Percentiles rank a stretch among this genome's conserved stretches.
Evolutionary conservation across 192 early-diverging fungal species (phyloP).

Genomic region (Radiomyces spectabilis): DNA sequence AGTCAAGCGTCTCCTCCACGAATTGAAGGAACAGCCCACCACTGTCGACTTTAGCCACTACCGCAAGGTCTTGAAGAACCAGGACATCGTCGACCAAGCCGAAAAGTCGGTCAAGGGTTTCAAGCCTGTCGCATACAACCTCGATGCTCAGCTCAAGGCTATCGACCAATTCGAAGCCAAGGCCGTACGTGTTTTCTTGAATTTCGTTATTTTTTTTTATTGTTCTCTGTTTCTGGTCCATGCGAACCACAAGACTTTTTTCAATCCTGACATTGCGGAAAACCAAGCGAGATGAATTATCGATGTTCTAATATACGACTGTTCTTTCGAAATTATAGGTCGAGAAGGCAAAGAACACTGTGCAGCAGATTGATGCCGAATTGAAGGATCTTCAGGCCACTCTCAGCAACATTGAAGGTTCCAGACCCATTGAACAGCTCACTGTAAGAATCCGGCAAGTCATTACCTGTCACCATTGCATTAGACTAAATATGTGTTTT

Average conservation of each 20-base stretch:
- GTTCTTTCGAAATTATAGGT: constrained; percentile 42
- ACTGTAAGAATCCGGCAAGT: constrained; percentile 59
- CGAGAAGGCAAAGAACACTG: constrained; percentile 75
- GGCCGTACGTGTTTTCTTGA: constrained; percentile 48
- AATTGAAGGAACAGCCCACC: constrained; percentile 77
- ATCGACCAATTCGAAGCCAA: constrained; percentile 72
- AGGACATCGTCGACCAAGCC: constrained; percentile 79
- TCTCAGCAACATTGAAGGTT: constrained; percentile 86
- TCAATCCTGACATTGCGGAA: too few relatives aligned
- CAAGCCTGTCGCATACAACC: constrained; percentile 75
- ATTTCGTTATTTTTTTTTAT: neutral
- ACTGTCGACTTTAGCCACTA: constrained; percentile 87
- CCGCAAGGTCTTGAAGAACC: constrained; percentile 85
- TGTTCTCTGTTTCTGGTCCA: too few relatives aligned
- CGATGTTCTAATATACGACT: neutral
- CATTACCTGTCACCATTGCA: too few relatives aligned
- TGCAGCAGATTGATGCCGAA: constrained; percentile 77
- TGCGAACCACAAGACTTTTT: too few relatives aligned
- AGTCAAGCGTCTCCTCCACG: constrained; percentile 71
- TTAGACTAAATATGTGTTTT: too few relatives aligned
- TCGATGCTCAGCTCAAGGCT: constrained; percentile 77
- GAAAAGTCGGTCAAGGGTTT: constrained; percentile 79
- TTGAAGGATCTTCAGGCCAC: constrained; percentile 83
- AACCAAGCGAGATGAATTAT: too few relatives aligned
- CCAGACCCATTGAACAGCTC: constrained; percentile 89